Percentiles rank a stretch among this genome's conserved stretches.
Evolutionary conservation across 371 early-diverging fungal genomes (phyloP).

Genomic region (Mitosporidium daphniae): DNA sequence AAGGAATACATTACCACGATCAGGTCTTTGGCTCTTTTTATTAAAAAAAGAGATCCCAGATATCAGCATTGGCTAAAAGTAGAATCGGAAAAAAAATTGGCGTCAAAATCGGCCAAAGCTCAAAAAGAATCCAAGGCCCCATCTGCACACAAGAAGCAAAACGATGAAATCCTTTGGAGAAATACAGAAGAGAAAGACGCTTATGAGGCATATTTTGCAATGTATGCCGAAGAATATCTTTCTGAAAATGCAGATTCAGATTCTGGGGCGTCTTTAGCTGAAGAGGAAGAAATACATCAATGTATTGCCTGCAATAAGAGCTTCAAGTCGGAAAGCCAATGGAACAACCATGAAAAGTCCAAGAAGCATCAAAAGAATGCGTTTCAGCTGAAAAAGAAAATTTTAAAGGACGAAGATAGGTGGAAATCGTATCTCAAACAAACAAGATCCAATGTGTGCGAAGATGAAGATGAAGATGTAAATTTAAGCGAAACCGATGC

Average conservation of each 20-base stretch:
- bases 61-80: conserved; percentile 1
- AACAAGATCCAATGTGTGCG: no score
- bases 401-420: conserved; percentile 17
- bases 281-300: conserved; percentile 12
- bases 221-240: conserved; percentile 2
- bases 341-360: conserved; percentile 26
- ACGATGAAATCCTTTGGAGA: conserved; percentile 8
- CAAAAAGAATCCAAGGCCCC: conserved; percentile 1
- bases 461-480: no score
- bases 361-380: conserved; percentile 28
- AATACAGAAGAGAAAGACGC: conserved; percentile 3
- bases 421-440: no score
- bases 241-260: conserved; percentile 8
- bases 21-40: conserved; percentile 1
- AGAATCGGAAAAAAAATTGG: conserved; percentile 1
- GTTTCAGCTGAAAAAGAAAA: conserved; percentile 16
- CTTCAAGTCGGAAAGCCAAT: conserved; percentile 29
- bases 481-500: no score
- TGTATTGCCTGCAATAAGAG: conserved; percentile 40
- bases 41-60: conserved; percentile 1
- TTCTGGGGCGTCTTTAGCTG: no score
- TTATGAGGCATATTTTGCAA: no score
- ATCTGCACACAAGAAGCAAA: conserved; percentile 5
- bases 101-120: conserved; percentile 6
- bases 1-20: conserved; percentile 41